Evolutionary conservation across 2,329 filamentous ascomycete genomes (phyloP), one percentile per base, ranked within the genome.

Genomic region (Fusarium ramigenum): DNA sequence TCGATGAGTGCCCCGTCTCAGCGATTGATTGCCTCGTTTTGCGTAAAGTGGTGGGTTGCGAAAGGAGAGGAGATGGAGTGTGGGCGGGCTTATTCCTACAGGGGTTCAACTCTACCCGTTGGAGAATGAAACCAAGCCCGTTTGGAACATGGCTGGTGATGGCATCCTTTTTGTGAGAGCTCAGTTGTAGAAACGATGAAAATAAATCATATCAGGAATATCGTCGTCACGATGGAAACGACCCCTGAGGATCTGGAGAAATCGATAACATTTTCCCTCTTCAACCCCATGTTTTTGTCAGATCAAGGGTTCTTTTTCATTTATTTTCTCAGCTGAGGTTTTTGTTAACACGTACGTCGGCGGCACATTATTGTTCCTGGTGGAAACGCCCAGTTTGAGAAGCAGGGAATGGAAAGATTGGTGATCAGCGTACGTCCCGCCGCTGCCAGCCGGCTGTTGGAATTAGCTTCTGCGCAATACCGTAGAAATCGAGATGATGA

Each of bases 1-100:
- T 78, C 73, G 68, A 67, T 74, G 67, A 42, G 56, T 77, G 70
- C 69, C 70, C 73, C 66, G 75, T 75, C 66, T 69, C 72, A 34
- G 49, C 74, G 76, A 66, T 78, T 78, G 77, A 66, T 78, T 78
- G 77, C 77, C 77, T 78, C 75, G 70, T 78, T 76, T 78, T 77
- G 67, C 59, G 59, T 66, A 69, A 58, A 64, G 61, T 66, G 72
- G 72, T 74, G 72, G 69, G 72, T 73, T 25, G 72, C 60, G 49
- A 59, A 62, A 75, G 56, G 64, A 74, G 71, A 72, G 56, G 64
- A 74, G 72, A 72, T 69, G 68, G 72, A 75, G 72, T 58, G 25
- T 25, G 25, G 62, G 62, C 64, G 49, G 70, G 59, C 21, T 52
- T 54, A 54, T 21, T 53, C 23, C 21, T 19, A n/a, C 70, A 74